These are phyloP conservation scores for Yamadazyma membranifaciens DNA, from an alignment of 1,139 yeast species.

Conservation along the genomic window DNA sequence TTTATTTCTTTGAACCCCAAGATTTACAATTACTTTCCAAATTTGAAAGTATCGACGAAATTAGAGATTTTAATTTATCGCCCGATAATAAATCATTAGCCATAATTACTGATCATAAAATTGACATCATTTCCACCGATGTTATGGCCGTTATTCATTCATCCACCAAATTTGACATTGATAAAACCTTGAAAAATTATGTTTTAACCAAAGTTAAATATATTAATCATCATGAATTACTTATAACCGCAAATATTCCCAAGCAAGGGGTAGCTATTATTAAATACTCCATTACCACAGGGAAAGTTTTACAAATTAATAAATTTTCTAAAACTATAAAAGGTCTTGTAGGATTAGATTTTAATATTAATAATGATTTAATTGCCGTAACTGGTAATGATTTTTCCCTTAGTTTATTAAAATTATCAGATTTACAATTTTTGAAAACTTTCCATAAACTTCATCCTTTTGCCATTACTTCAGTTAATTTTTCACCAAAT, in stretches of 20 bases:
- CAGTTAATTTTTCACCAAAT: constrained; percentile 66
- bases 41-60: constrained; percentile 20
- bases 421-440: constrained; percentile 49
- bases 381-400: constrained; percentile 79
- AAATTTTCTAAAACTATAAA: constrained; percentile 53
- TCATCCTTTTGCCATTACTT: constrained; percentile 81
- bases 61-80: constrained; percentile 29
- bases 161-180: constrained; percentile 19
- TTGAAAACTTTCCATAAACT: constrained; percentile 55
- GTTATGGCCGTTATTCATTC: constrained; percentile 11
- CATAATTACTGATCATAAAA: not conserved
- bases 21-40: constrained; percentile 38
- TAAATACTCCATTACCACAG: constrained; percentile 42
- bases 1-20: constrained; percentile 59
- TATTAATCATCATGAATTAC: constrained; percentile 48
- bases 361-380: constrained; percentile 41
- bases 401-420: constrained; percentile 58
- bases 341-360: constrained; percentile 71
- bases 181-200: constrained; percentile 29
- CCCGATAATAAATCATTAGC: constrained; percentile 28
- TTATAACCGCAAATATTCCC: constrained; percentile 53
- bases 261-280: constrained; percentile 42
- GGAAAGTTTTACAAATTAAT: constrained; percentile 41
- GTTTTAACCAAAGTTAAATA: constrained; percentile 61
- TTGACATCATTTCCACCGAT: constrained; percentile 1